Base-by-base conservation (phyloP, 768 basidiomycete species). In the Trametes gibbosa region DNA sequence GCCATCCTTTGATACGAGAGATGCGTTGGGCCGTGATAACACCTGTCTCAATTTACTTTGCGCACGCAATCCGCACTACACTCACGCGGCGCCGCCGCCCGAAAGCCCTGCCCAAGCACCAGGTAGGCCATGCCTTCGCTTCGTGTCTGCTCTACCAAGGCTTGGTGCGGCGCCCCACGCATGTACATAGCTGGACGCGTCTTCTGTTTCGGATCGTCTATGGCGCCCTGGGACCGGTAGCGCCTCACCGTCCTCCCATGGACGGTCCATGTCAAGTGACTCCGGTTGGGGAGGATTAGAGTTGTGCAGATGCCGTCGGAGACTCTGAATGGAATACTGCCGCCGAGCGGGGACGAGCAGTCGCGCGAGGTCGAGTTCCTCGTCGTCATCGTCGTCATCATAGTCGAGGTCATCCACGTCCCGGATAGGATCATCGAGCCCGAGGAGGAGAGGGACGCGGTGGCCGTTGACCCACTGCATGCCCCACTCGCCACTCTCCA, bases 261-360 rank as follows among this genome's bases (percentile, higher is more conserved):
- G 60, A 62, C 43, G 67, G 41, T 23, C 60, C 58, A 49, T 55
- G 63, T 19, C 66, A n/a, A 62, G 67, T 13, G 53, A 34, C 23
- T 58, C 61, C 61, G 64, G 41, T 34, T 56, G 32, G 41, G 53
- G 27, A 29, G 63, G 7, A 46, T n/a, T 32, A 45, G 32, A 59
- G 37, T 50, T 63, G 8, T 68, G 72, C 19, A 90, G 75, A 65
- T 89, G 88, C 60, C 77, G 84, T 56, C 87, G 77, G 56, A 91
- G 73, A 68, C 87, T 89, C 64, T 77, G 81, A 62, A 90, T 90
- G 17, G 88, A 89, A 59, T 84, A 80, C 67, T 91, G 89, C 25
- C 89, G 77, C 68, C 84, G 87, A 19, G 89, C 79, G 8, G 83
- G 86, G 25, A 87, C 82, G 35, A 91, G 81, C 55, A 90, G 78